A percentile compares a stretch with the other conserved stretches of the same genome.
phyloP scores from a whole-genome alignment of 2,329 filamentous ascomycete species.

The Verticillium longisporum region DNA sequence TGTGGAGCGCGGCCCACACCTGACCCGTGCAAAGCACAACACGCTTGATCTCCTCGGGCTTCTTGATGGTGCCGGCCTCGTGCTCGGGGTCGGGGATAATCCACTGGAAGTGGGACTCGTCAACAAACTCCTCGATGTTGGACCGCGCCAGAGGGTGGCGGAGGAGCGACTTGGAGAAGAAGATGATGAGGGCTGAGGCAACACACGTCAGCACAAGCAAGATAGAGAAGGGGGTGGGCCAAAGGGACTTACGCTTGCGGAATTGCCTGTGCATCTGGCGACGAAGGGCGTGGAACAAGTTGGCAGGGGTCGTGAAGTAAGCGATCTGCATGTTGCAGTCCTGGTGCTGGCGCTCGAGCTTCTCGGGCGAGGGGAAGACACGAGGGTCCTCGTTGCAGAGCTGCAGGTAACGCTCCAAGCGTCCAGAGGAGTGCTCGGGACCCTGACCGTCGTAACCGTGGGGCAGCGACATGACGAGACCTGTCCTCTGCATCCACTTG shows the following conservation, averaged over 20 bases:
- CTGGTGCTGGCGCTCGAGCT: conserved; percentile 94
- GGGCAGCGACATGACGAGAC: conserved; percentile 90
- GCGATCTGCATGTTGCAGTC: conserved; percentile 99
- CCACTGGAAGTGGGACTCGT: conserved; percentile 91
- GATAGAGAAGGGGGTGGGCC: not conserved
- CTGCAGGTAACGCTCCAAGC: conserved; percentile 95
- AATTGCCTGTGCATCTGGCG: conserved; percentile 99
- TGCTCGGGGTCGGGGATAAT: conserved; percentile 90
- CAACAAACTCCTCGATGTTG: conserved; percentile 81
- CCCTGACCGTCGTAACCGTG: conserved; percentile 98
- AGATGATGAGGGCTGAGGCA: conserved; percentile 73
- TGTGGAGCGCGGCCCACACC: conserved; percentile 83
- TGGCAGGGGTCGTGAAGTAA: conserved; percentile 93
- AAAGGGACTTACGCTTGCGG: conserved; percentile 76
- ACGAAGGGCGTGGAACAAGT: conserved; percentile 92
- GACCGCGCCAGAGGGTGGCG: conserved; percentile 91
- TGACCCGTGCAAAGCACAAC: conserved; percentile 93
- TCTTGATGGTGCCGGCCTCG: conserved; percentile 64
- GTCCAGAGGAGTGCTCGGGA: conserved; percentile 94
- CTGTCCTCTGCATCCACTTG: conserved; percentile 98
- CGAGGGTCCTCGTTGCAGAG: conserved; percentile 96
- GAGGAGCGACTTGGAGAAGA: conserved; percentile 97
- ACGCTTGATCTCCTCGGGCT: conserved; percentile 82
- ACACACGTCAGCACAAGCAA: conserved; percentile 15
- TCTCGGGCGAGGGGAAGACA: conserved; percentile 80